Evolutionary conservation across 352 stramenopile genomes (phyloP), one percentile per base, ranked within the genome.

Genomic region (Pythium volutum): DNA sequence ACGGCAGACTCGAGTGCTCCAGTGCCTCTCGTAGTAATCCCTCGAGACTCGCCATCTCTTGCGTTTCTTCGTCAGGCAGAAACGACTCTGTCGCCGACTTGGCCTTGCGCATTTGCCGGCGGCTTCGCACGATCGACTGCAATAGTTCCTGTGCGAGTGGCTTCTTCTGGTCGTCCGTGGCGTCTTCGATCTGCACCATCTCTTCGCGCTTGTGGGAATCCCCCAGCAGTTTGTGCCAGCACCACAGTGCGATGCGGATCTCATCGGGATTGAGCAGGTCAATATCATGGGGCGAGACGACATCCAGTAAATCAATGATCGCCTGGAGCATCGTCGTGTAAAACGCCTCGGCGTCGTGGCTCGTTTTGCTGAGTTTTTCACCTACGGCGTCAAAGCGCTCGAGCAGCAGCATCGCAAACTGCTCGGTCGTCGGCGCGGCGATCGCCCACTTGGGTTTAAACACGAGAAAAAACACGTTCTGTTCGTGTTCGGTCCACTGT

Each of bases 191-290:
- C 0, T 60, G 46, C 54, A 77, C 39, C 41, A 86, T 76, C 69
- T 85, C 69, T 46, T 76, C 61, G 36, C 70, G 57, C 50, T 79
- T 66, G 33, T 63, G 67, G 45, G 75, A 63, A 39, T 87, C 68
- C 25, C 50, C 59, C 64, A 80, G 64, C 31, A 90, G 34, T 60
- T 91, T 91, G 58, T 72, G 71, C 78, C 79, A 91, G 48, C 81
- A 91, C 75, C 81, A 86, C 4, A 91, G 66, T 26, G 79, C 77
- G 59, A 91, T 87, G 26, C 81, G 81, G n/a, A 86, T 71, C 71
- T 88, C 71, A 41, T 91, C 81, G 0, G 77, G 67, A 48, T 91
- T 88, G 27, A 69, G 71, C 29, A 91, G 33, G 38, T 88, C 70
- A 42, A 91, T 75, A 39, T 91, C 81, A 61, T 91, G 74, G 9